Conservation (phyloP, 2,329 filamentous ascomycete genomes). For the Microsporum ferrugineum region DNA sequence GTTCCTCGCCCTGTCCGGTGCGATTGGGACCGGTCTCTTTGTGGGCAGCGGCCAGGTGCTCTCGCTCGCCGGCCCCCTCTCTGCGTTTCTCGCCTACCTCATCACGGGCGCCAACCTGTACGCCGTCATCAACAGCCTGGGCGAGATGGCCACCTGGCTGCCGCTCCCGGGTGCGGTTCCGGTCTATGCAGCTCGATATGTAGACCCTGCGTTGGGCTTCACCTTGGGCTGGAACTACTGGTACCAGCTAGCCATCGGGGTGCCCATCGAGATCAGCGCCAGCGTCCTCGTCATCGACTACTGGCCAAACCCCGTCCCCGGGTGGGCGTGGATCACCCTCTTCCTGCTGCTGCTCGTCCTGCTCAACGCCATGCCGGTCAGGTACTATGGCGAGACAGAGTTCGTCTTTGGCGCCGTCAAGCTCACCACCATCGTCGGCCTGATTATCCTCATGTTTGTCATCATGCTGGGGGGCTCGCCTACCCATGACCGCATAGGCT, state of each 20-base stretch:
- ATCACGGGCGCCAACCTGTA: constrained; percentile 38
- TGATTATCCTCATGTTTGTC: constrained; percentile 42
- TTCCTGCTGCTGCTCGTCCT: constrained; percentile 16
- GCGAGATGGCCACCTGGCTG: constrained; percentile 32
- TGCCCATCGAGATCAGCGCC: constrained; percentile 39
- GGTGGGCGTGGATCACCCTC: constrained; percentile 18
- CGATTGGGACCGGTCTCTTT: constrained; percentile 27
- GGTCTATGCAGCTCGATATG: constrained; percentile 36
- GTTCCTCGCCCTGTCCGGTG: constrained; percentile 28
- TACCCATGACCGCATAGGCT: constrained; percentile 35
- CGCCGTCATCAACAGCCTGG: constrained; percentile 35
- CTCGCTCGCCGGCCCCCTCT: constrained; percentile 25
- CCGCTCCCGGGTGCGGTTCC: constrained; percentile 39
- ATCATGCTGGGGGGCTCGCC: constrained; percentile 40
- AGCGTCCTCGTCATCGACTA: constrained; percentile 40
- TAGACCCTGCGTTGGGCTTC: constrained; percentile 30
- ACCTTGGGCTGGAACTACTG: constrained; percentile 44
- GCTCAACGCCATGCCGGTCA: constrained; percentile 16
- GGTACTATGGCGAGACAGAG: constrained; percentile 19
- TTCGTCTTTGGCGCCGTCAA: constrained; percentile 43
- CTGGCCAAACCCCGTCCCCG: constrained; percentile 17
- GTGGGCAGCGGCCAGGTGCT: constrained; percentile 27
- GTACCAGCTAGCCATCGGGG: constrained; percentile 41
- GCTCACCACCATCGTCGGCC: constrained; percentile 39
- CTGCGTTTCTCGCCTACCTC: constrained; percentile 25